Base-by-base conservation (phyloP, 2,329 filamentous ascomycete genomes). In the Fusarium sp. region DNA sequence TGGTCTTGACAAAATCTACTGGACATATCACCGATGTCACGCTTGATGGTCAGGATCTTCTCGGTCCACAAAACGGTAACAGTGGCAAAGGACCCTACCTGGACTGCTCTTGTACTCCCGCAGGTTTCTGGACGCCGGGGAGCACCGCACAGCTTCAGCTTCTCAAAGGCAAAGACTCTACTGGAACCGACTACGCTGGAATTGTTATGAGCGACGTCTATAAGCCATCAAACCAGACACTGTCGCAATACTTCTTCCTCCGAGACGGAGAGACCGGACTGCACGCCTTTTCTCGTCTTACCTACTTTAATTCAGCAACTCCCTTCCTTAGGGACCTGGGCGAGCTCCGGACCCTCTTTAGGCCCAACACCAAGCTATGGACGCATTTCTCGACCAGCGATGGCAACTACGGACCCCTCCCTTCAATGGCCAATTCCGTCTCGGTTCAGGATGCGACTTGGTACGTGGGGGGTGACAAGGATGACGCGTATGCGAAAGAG, bases 231-330 rank as follows among this genome's bases (percentile, higher is more conserved):
- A 89, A 89, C 2, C 89, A 92, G 74, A 77, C 87, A 4, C 82
- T 92, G 5, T 87, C 91, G 65, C 90, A 92, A 72, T 92, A 91
- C 78, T 91, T 88, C 86, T 92, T 92, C 72, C 81, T 92, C 1
- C 83, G 88, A 3, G 89, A 90, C 33, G 87, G 86, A 6, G 90
- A 92, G 76, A 91, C 90, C 0, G 90, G 90, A 0, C 77, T 92
- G 18, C 90, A 92, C 73, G 86, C 86, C 0, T 92, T 92, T 79
- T 88, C 85, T 60, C 87, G 89, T 5, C 78, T 91, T 3, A 84
- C 86, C 1, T 92, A 92, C 74, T 83, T 89, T 79, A 91, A 91
- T 74, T 83, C 86, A 37, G 86, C 85, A 0, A 86, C 81, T 0
- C 89, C 88, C 0, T 88, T 88, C 65, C 79, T 90, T 22, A 84